phyloP scores from a whole-genome alignment of 305 asterid genomes.

The Fraxinus floribunda region DNA sequence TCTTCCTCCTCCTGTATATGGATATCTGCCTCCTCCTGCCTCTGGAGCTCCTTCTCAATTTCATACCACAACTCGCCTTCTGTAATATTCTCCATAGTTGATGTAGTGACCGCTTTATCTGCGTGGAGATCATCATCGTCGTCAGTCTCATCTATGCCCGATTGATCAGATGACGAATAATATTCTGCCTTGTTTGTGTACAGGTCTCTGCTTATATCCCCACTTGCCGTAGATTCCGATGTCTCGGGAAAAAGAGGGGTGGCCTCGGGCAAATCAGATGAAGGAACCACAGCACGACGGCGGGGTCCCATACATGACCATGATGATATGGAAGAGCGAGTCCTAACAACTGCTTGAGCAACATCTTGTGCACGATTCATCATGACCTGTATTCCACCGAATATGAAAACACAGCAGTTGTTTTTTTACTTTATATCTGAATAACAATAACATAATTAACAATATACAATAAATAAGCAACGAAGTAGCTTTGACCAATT shows the following conservation, averaged over 20 bases:
- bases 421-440: not conserved
- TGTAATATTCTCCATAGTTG: constrained; percentile 48
- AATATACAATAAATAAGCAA: not conserved
- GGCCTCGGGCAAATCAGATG: constrained; percentile 39
- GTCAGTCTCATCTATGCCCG: constrained; percentile 56
- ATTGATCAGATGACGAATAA: constrained; percentile 50
- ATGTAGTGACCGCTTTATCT: constrained; percentile 40
- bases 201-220: constrained; percentile 34
- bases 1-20: constrained; percentile 54
- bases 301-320: constrained; percentile 96
- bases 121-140: constrained; percentile 56
- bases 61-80: constrained; percentile 85
- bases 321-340: constrained; percentile 69
- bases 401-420: not conserved
- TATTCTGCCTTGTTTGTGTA: constrained; percentile 34
- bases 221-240: constrained; percentile 42
- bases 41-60: constrained; percentile 68
- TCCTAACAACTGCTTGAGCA: constrained; percentile 84
- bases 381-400: constrained; percentile 52
- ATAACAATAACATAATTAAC: not conserved
- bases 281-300: constrained; percentile 54
- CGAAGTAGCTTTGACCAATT: not conserved
- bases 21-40: constrained; percentile 48
- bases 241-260: constrained; percentile 49
- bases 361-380: constrained; percentile 91